A percentile compares a stretch with the other conserved stretches of the same genome.
Conservation (phyloP, 371 early-diverging fungal genomes). For the Smittium culicis region DNA sequence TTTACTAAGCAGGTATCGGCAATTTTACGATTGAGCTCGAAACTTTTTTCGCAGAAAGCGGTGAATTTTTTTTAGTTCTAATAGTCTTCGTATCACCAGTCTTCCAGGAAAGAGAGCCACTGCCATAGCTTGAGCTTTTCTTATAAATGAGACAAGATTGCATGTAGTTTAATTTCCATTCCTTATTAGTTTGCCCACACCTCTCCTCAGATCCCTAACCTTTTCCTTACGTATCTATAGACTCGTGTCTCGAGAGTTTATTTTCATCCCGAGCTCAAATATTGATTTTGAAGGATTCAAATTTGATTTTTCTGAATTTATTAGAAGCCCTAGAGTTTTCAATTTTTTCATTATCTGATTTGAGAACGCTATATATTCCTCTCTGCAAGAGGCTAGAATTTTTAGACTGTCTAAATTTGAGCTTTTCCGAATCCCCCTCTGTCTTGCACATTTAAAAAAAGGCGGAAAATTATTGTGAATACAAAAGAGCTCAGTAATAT, state of each 20-base stretch:
- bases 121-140: conserved; percentile 2
- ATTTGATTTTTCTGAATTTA: no score
- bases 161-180: no score
- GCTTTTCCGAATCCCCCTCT: neutral
- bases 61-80: neutral
- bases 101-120: neutral
- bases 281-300: no score
- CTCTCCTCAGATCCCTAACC: no score
- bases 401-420: neutral
- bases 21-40: neutral
- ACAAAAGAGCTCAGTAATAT: neutral
- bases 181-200: no score
- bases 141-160: conserved; percentile 13
- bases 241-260: no score
- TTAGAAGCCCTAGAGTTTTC: no score
- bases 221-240: no score
- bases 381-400: conserved; percentile 8
- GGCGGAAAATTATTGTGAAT: neutral
- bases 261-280: no score
- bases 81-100: neutral
- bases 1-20: neutral
- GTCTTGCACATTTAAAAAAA: neutral
- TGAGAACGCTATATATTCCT: conserved; percentile 11
- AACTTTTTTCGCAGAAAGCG: neutral
- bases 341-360: conserved; percentile 15